phyloP scores from a whole-genome alignment of 2,329 filamentous ascomycete species.

The Colletotrichum salicis region DNA sequence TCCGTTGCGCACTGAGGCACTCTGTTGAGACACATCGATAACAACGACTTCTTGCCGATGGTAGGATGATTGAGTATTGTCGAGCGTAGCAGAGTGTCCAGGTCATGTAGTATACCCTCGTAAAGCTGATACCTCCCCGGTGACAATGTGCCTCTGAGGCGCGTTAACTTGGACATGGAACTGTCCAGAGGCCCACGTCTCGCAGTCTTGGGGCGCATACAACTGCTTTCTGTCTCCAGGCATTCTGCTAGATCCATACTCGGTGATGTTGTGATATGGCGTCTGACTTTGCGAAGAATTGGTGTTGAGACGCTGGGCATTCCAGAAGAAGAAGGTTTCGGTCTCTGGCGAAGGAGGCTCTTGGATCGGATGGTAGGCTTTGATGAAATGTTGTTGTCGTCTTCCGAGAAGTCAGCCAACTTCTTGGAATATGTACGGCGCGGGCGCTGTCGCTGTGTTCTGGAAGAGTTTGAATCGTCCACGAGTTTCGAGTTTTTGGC shows the following conservation, averaged over 20 bases:
- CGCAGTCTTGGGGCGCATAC: neutral
- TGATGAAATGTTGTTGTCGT: neutral
- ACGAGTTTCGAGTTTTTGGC: neutral
- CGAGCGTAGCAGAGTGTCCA: slow-evolving; percentile 43
- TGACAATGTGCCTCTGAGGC: slow-evolving; percentile 33
- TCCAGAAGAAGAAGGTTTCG: neutral
- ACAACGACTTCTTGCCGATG: slow-evolving; percentile 48
- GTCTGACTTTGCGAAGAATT: slow-evolving; percentile 24
- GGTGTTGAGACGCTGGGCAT: slow-evolving; percentile 25
- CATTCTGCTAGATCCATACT: neutral
- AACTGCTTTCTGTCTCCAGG: neutral
- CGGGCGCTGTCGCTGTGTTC: slow-evolving; percentile 37
- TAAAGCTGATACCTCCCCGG: slow-evolving; percentile 44
- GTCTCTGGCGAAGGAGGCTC: neutral
- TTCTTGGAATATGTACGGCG: slow-evolving; percentile 35
- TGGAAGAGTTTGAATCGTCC: slow-evolving; percentile 11
- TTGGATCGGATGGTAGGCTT: neutral
- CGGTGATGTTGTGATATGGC: neutral
- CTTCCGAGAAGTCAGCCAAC: neutral
- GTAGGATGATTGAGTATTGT: slow-evolving; percentile 32
- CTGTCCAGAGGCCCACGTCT: neutral
- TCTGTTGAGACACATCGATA: slow-evolving; percentile 60
- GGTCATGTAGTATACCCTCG: slow-evolving; percentile 46
- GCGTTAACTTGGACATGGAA: neutral
- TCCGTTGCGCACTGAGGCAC: slow-evolving; percentile 59